Evolutionary conservation across 306 rosid species (phyloP), one percentile per base, ranked within the genome.

Genomic region (Cercis canadensis): DNA sequence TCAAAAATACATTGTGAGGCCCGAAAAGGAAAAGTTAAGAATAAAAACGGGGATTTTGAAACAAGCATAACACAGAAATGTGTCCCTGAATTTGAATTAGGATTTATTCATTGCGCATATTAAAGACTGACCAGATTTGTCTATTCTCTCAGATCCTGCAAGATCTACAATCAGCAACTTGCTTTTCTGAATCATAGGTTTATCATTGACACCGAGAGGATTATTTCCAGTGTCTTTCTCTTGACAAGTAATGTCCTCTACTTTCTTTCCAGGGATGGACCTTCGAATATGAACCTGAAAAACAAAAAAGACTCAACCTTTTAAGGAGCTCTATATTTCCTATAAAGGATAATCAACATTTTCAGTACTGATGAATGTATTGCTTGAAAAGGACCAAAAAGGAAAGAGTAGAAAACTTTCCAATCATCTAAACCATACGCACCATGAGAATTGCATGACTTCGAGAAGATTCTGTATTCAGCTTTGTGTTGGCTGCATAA

Each of bases 71-170:
- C 41, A 32, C 13, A 32, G 62, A 39, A 40, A 34, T 14, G 57
- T 16, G 36, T 29, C 29, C 3, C 3, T n/a, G 39, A 37, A 37
- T 9, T 50, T 57, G 33, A 46, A 66, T 39, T 37, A 46, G n/a
- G 6, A 66, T 9, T 11, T 39, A 17, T 61, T 15, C 11, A 7
- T 43, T 24, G 29, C 53, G 32, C 69, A 29, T 19, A 50, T 74
- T 37, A 36, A 45, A 8, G 63, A 78, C 81, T 51, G 16, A 88
- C 93, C 93, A 63, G 93, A 88, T 79, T 88, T 88, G 49, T 88
- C 85, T 65, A 88, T 72, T 82, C 93, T 81, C 70, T 88, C 93
- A 7, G 93, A 88, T 83, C 93, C 93, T 11, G 93, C 93, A 43
- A 85, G 93, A 83, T 88, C 93, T 45, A 88, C 90, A 47, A 88